Evolutionary conservation across 2,329 filamentous ascomycete genomes (phyloP), one percentile per base, ranked within the genome.

Genomic region (Tothia fuscella): DNA sequence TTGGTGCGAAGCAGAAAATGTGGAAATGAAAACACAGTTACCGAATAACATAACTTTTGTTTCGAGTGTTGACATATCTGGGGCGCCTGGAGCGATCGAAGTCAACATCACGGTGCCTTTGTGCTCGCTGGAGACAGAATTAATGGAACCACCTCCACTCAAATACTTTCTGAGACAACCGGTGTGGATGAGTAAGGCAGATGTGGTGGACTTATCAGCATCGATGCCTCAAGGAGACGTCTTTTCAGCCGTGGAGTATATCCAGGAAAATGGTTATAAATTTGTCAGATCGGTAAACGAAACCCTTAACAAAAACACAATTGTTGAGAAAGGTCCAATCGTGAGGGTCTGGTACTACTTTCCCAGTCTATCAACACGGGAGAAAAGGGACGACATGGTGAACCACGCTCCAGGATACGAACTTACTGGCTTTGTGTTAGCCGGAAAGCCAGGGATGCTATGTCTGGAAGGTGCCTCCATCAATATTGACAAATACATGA

Each of bases 291-390:
- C 37, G 3, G 14, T 35, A 38, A 16, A 40, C 19, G 4, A 42
- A 26, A 5, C 5, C 6, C 17, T 17, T 10, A 37, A 13, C n/a
- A 3, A 14, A 19, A 37, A 10, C 21, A 6, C 35, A 28, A n/a
- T n/a, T 5, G 17, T 22, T 2, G 5, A 21, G 6, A 24, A 28
- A n/a, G 50, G 44, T 0, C 52, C 63, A 0, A 49, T 71, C 1
- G 64, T 72, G 3, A 60, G 74, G 6, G 73, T 71, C 1, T 78
- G 74, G 74, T 78, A 78, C 51, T 78, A 78, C 54, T 76, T 78
- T 47, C 74, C 74, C 0, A 76, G 72, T 1, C 68, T 78, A 41
- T 72, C 68, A 30, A 78, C 74, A 0, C 67, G 74, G 3, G 64
- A 66, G 34, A 78, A 78, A 50, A 63, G 74, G 35, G 65, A 71